Evolutionary conservation across 345 rosid species (phyloP), one percentile per base, ranked within the genome.

Genomic region (Moricandia arvensis): DNA sequence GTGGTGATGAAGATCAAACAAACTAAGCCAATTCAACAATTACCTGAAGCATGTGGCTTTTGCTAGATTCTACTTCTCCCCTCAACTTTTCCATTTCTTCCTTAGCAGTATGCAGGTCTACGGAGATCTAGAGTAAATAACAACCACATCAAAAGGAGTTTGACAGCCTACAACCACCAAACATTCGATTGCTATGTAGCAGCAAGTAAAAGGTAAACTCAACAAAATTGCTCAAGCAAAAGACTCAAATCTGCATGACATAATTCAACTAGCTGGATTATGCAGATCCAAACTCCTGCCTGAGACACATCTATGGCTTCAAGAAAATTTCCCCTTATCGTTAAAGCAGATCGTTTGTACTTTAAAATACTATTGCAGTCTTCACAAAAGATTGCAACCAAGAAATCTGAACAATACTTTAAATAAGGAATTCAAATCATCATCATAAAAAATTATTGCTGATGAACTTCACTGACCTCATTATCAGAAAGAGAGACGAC

Each of bases 31-130:
- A 47, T 26, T 34, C 64, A 71, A 65, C 58, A 76, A 60, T 71
- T 81, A 93, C 97, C 98, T 93, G 97, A 68, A 89, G 80, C 99
- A 95, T 95, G 86, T 95, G 97, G 71, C 85, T 90, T 83, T 85
- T 88, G 86, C 85, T 86, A 75, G 91, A 88, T 69, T 84, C 87
- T 53, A 88, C 86, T 74, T 95, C 99, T 74, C 85, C 93, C 77
- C 81, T 92, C 65, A 88, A 83, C 74, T 86, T 90, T 80, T 85
- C 83, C 2, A 87, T 72, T 78, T 90, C 97, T 71, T 92, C 89
- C 82, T 82, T 87, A 2, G 90, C 84, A 72, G 73, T 77, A 34
- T 74, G 83, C 80, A 91, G 73, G 63, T 87, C 91, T 4, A 78
- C 71, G 29, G 81, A 83, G 63, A 71, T 82, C 96, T 90, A 69